Evolutionary conservation across 1,284 basidiomycete genomes (phyloP).

Genomic region (Sanghuangporus weigelae): DNA sequence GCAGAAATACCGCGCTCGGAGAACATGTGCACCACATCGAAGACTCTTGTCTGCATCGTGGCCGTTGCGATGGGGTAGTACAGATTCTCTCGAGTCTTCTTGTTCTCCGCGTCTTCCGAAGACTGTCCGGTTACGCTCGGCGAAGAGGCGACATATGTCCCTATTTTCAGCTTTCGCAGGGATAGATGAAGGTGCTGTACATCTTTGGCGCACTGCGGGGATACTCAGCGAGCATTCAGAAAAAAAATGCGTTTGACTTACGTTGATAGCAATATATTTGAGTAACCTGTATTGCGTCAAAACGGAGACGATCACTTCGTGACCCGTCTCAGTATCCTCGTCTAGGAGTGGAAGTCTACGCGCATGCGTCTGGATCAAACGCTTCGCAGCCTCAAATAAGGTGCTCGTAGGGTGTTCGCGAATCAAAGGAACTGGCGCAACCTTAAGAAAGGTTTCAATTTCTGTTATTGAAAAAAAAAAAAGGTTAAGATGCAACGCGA

Average conservation of each 20-base stretch:
- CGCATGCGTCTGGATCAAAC: conserved; percentile 94
- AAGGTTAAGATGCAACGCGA: conserved; percentile 8
- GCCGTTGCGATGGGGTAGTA: conserved; percentile 93
- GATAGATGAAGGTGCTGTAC: conserved; percentile 73
- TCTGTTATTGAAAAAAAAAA: conserved; percentile 43
- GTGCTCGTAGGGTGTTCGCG: conserved; percentile 86
- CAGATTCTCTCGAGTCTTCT: conserved; percentile 43
- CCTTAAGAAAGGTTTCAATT: conserved; percentile 90
- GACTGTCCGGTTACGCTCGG: conserved; percentile 19
- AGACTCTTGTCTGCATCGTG: conserved; percentile 88
- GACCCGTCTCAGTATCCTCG: conserved; percentile 88
- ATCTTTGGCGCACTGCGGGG: conserved; percentile 60
- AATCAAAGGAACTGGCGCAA: conserved; percentile 88
- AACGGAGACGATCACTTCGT: conserved; percentile 94
- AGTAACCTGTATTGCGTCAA: conserved; percentile 97
- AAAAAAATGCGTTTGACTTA: conserved; percentile 35
- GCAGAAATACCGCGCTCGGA: conserved; percentile 94
- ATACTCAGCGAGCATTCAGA: conserved; percentile 12
- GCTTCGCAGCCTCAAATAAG: conserved; percentile 86
- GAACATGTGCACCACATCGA: conserved; percentile 99
- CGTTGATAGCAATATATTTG: conserved; percentile 98
- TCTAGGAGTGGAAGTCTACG: conserved; percentile 93
- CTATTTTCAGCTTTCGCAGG: conserved; percentile 86
- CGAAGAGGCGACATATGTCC: conserved; percentile 76
- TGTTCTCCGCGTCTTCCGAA: conserved; percentile 36